phyloP scores from a whole-genome alignment of 768 basidiomycete genomes.

The Rhodosporidiobolus sp. region DNA sequence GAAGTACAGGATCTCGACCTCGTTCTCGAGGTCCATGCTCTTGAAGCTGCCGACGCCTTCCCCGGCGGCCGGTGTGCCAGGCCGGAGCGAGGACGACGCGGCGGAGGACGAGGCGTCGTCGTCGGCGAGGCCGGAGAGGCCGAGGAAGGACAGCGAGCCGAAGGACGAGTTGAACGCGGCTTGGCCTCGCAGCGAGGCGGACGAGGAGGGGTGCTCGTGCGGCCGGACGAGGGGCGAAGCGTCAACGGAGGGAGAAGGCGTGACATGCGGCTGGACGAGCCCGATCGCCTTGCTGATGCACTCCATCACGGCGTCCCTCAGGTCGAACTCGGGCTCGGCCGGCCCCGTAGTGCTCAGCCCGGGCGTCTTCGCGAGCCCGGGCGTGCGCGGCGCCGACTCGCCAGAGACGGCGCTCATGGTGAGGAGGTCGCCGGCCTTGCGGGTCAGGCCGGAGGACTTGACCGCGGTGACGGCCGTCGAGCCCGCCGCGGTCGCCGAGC shows the following conservation, averaged over 20 bases:
- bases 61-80: constrained; percentile 64
- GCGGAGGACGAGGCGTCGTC: constrained; percentile 48
- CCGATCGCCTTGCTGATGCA: constrained; percentile 98
- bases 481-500: background rate
- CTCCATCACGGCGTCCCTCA: constrained; percentile 94
- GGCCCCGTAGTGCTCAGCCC: background rate
- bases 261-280: constrained; percentile 72
- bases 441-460: constrained; percentile 43
- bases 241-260: constrained; percentile 38
- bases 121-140: constrained; percentile 38
- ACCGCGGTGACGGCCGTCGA: constrained; percentile 1
- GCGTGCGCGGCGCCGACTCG: constrained; percentile 8
- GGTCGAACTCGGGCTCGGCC: constrained; percentile 71
- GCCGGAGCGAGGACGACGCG: constrained; percentile 6
- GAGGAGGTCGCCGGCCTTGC: constrained; percentile 51
- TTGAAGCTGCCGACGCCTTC: constrained; percentile 55
- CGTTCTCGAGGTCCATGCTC: constrained; percentile 79
- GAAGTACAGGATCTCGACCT: constrained; percentile 93
- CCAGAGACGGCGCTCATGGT: constrained; percentile 48
- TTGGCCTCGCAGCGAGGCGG: constrained; percentile 14
- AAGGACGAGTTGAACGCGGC: constrained; percentile 47
- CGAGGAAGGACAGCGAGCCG: constrained; percentile 46
- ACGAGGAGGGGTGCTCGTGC: background rate
- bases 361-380: constrained; percentile 15
- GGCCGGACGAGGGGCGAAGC: constrained; percentile 49